Evolutionary conservation across 2,329 filamentous ascomycete species (phyloP).

Genomic region (Balansia obtecta): DNA sequence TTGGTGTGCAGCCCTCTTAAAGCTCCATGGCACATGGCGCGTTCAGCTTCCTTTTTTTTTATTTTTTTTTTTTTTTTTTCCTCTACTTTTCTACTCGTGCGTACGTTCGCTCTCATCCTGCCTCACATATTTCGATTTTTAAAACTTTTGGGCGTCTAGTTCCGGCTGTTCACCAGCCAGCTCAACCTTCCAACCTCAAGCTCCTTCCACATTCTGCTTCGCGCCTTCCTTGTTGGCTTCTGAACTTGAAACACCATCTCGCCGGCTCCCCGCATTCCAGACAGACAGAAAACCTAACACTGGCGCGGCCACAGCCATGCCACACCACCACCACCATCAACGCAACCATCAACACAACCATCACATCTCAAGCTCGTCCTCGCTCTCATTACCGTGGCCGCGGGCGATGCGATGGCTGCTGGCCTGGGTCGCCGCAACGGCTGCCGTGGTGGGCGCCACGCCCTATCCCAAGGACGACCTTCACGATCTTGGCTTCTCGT

Average conservation of each 20-base stretch:
- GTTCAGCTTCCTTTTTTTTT: not conserved
- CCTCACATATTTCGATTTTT: not conserved
- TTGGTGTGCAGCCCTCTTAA: conserved; percentile 13
- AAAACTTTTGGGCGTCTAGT: not conserved
- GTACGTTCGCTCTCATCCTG: not conserved
- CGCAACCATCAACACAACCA: not conserved
- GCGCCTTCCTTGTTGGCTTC: too few relatives aligned
- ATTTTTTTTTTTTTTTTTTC: too few relatives aligned
- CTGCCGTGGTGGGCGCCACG: conserved; percentile 23
- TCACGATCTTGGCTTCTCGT: conserved; percentile 36
- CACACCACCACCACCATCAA: not conserved
- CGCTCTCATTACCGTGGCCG: conserved; percentile 2
- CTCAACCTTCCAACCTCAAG: not conserved
- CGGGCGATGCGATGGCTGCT: conserved; percentile 13
- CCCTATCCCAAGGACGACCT: conserved; percentile 39
- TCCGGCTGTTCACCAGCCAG: not conserved
- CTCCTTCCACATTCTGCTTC: not conserved
- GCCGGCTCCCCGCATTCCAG: conserved; percentile 6
- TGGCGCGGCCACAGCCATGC: not conserved
- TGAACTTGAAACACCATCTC: not conserved
- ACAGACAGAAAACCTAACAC: not conserved
- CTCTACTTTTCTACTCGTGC: not conserved
- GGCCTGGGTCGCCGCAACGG: conserved; percentile 24
- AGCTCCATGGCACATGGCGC: conserved; percentile 1
- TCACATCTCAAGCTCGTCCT: not conserved